Percentiles rank a stretch among this genome's conserved stretches.
Evolutionary conservation across 2,329 filamentous ascomycete genomes (phyloP).

Genomic region (Trichophyton simii): DNA sequence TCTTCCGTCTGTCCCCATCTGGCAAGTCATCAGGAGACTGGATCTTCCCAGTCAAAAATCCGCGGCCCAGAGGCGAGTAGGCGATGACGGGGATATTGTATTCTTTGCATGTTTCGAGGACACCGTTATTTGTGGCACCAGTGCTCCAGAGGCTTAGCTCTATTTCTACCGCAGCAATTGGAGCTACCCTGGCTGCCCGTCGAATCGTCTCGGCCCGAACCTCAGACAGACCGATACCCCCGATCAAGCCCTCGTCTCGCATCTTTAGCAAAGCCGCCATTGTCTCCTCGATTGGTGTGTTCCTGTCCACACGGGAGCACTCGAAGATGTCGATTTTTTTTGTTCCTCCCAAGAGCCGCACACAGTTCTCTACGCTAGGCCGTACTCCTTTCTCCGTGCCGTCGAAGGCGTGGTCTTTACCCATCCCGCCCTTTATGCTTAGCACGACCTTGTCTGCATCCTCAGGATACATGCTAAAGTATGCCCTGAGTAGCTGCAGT

Average conservation of each 20-base stretch:
- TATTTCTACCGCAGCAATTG: conserved; percentile 47
- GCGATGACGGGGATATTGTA: conserved; percentile 46
- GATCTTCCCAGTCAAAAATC: conserved; percentile 42
- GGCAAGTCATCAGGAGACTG: conserved; percentile 36
- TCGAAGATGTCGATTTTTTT: conserved; percentile 49
- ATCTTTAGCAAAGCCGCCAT: conserved; percentile 21
- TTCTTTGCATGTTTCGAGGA: conserved; percentile 44
- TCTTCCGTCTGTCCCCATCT: conserved; percentile 34
- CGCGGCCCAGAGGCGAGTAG: conserved; percentile 48
- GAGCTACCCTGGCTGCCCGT: conserved; percentile 30
- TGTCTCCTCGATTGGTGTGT: conserved; percentile 35
- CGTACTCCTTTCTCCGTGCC: conserved; percentile 41
- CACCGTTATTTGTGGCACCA: conserved; percentile 46
- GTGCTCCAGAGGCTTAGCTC: conserved; percentile 48
- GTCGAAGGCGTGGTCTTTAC: conserved; percentile 27
- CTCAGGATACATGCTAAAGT: conserved; percentile 20
- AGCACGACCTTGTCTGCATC: conserved; percentile 20
- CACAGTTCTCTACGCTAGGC: conserved; percentile 42
- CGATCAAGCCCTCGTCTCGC: conserved; percentile 26
- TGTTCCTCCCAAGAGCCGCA: conserved; percentile 35
- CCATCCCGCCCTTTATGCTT: conserved; percentile 20
- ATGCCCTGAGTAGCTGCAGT: conserved; percentile 19
- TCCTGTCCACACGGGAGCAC: conserved; percentile 41
- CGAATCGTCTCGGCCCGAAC: conserved; percentile 30
- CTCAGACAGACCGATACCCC: conserved; percentile 26